Conservation (phyloP, 2,329 filamentous ascomycete genomes). For the Epichloe baconii region DNA sequence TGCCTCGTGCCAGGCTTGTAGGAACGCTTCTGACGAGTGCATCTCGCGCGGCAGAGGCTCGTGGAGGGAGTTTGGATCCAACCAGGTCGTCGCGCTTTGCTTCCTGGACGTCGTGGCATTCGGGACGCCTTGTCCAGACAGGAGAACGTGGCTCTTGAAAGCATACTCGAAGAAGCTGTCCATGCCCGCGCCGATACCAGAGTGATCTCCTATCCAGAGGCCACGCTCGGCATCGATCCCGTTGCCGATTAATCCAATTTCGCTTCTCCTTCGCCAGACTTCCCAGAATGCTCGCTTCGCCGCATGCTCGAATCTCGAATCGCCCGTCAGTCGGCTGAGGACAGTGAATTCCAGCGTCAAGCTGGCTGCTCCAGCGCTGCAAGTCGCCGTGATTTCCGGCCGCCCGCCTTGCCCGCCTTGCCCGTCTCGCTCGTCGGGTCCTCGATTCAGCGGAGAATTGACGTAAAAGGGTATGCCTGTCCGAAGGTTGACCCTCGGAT, state of each 20-base stretch:
- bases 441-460: slow-evolving; percentile 66
- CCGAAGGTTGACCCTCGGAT: slow-evolving; percentile 84
- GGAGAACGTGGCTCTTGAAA: slow-evolving; percentile 80
- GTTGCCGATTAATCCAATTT: slow-evolving; percentile 76
- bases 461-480: slow-evolving; percentile 85
- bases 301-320: slow-evolving; percentile 74
- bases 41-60: slow-evolving; percentile 48
- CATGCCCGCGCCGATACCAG: slow-evolving; percentile 92
- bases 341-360: slow-evolving; percentile 88
- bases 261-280: slow-evolving; percentile 80
- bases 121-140: slow-evolving; percentile 59
- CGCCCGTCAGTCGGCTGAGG: slow-evolving; percentile 75
- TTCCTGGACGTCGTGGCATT: slow-evolving; percentile 30
- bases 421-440: slow-evolving; percentile 19
- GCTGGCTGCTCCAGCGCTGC: slow-evolving; percentile 92
- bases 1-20: slow-evolving; percentile 72
- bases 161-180: slow-evolving; percentile 99
- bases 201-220: slow-evolving; percentile 74
- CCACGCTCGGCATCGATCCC: slow-evolving; percentile 88
- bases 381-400: slow-evolving; percentile 82
- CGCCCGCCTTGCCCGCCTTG: slow-evolving; percentile 26
- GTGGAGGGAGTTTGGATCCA: slow-evolving; percentile 53
- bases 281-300: slow-evolving; percentile 94
- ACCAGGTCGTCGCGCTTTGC: slow-evolving; percentile 31
- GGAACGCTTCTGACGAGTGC: slow-evolving; percentile 64